Evolutionary conservation across 1,284 basidiomycete species (phyloP).

Genomic region (Boletus austroedulis): DNA sequence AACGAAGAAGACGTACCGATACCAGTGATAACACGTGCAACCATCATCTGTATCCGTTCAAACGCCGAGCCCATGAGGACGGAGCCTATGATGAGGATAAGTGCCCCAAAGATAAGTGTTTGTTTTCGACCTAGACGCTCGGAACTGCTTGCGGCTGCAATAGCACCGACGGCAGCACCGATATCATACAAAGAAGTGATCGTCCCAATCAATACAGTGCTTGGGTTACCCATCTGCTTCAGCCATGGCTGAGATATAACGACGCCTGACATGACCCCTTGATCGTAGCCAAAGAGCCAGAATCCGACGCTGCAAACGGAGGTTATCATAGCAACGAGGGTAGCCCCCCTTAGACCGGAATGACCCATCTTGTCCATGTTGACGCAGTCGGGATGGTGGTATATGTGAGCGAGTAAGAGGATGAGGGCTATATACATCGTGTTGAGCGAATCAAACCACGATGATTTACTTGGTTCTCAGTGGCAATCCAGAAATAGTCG

Average conservation of each 20-base stretch:
- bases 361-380: constrained; percentile 16
- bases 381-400: background rate
- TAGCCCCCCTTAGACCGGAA: constrained; percentile 11
- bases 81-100: constrained; percentile 12
- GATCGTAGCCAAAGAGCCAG: constrained; percentile 21
- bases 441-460: background rate
- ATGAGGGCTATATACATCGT: background rate
- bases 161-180: constrained; percentile 14
- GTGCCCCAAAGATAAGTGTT: constrained; percentile 15
- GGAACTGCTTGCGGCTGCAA: constrained; percentile 15
- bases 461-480: background rate
- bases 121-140: constrained; percentile 16
- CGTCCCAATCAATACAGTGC: constrained; percentile 19
- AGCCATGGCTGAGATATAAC: constrained; percentile 17
- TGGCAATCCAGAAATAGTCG: background rate
- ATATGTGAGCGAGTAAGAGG: background rate
- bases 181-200: constrained; percentile 19
- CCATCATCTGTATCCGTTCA: constrained; percentile 19
- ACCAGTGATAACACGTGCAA: constrained; percentile 13
- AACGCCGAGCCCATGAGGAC: constrained; percentile 16
- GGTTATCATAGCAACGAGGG: constrained; percentile 18
- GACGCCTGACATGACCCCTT: constrained; percentile 18
- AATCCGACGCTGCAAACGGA: constrained; percentile 22
- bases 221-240: constrained; percentile 19
- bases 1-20: constrained; percentile 4